phyloP scores from a whole-genome alignment of 805 yeast species.

The Saturnispora gosingensis region DNA sequence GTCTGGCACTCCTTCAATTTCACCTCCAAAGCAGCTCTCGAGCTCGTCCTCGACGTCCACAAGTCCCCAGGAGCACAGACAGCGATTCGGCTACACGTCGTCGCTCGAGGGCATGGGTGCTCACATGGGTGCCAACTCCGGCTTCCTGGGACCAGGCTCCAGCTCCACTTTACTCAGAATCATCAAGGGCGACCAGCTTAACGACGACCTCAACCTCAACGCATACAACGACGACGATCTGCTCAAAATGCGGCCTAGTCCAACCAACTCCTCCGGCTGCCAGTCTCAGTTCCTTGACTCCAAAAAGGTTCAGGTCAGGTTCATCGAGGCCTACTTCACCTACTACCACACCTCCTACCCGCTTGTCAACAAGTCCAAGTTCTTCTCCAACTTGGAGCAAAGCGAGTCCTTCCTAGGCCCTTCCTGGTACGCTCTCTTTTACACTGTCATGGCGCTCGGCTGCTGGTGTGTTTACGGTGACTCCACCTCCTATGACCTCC shows the following conservation, averaged over 20 bases:
- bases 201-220: slow-evolving; percentile 14
- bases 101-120: slow-evolving; percentile 59
- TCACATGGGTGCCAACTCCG: slow-evolving; percentile 37
- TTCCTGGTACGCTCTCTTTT: slow-evolving; percentile 40
- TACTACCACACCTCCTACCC: slow-evolving; percentile 58
- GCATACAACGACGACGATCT: not conserved
- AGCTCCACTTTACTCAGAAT: slow-evolving; percentile 40
- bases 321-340: slow-evolving; percentile 37
- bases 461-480: slow-evolving; percentile 59
- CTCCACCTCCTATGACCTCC: slow-evolving; percentile 39
- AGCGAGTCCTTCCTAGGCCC: slow-evolving; percentile 14
- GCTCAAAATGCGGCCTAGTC: not conserved
- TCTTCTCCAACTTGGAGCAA: slow-evolving; percentile 24
- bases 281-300: not conserved
- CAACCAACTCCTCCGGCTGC: not conserved
- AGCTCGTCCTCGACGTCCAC: not conserved
- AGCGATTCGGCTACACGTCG: not conserved
- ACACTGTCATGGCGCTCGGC: slow-evolving; percentile 57
- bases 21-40: slow-evolving; percentile 5
- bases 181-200: slow-evolving; percentile 26
- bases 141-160: slow-evolving; percentile 60
- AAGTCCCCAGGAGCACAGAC: not conserved
- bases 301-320: slow-evolving; percentile 14
- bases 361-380: slow-evolving; percentile 45
- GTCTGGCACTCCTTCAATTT: slow-evolving; percentile 1